Evolutionary conservation across 768 basidiomycete species (phyloP).

Genomic region (Mycena capillaripes): DNA sequence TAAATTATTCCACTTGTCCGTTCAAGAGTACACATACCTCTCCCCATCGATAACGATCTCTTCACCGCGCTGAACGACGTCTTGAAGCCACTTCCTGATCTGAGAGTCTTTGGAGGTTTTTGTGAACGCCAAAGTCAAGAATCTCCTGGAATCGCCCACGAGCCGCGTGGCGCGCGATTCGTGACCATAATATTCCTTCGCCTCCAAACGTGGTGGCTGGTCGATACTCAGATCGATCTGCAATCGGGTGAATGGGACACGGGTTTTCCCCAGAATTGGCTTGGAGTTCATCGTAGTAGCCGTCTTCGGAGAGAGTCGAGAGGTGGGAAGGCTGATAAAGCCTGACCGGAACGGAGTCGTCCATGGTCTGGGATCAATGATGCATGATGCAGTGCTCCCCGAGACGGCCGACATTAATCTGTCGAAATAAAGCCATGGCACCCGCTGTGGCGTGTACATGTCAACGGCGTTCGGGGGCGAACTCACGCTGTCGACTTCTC

Average conservation of each 20-base stretch:
- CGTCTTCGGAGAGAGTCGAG: too few species aligned
- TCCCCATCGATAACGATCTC: neutral
- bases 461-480: too few species aligned
- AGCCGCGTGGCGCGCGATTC: conserved; percentile 35
- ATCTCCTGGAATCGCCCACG: conserved; percentile 28
- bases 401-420: too few species aligned
- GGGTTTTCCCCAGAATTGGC: neutral
- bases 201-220: neutral
- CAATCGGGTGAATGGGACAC: neutral
- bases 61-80: neutral
- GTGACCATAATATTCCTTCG: conserved; percentile 9
- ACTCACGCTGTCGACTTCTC: too few species aligned
- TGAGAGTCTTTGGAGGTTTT: neutral
- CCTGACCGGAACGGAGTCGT: too few species aligned
- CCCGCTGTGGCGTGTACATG: too few species aligned
- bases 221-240: neutral
- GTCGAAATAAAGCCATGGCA: too few species aligned
- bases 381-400: too few species aligned
- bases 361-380: too few species aligned
- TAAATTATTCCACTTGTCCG: neutral
- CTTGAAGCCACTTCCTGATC: conserved; percentile 23
- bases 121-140: conserved; percentile 27
- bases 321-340: too few species aligned
- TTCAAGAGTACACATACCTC: conserved; percentile 9
- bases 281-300: neutral